Evolutionary conservation across 805 yeast species (phyloP).

Genomic region (Hemisphaericaspora nanyangensis): DNA sequence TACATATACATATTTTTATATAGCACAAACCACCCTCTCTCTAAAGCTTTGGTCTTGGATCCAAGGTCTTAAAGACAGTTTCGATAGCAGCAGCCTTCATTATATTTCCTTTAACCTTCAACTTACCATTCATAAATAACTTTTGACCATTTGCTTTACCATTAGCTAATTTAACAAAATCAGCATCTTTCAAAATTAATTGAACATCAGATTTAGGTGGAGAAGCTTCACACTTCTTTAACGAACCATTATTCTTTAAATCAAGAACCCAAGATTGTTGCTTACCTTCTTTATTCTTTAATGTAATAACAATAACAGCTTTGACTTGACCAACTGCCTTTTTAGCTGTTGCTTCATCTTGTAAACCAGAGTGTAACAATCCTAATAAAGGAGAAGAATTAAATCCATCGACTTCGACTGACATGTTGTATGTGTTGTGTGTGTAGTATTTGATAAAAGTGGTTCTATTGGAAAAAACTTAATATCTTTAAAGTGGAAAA

Average conservation of each 20-base stretch:
- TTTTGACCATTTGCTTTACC: constrained; percentile 85
- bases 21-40: too few relatives aligned
- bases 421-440: constrained; percentile 5
- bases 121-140: constrained; percentile 77
- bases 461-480: too few relatives aligned
- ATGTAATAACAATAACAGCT: constrained; percentile 61
- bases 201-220: constrained; percentile 59
- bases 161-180: constrained; percentile 63
- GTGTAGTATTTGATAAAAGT: too few relatives aligned
- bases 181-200: constrained; percentile 61
- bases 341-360: constrained; percentile 30
- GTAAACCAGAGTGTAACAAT: constrained; percentile 35
- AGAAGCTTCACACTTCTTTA: constrained; percentile 38
- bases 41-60: constrained; percentile 43
- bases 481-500: too few relatives aligned
- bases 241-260: constrained; percentile 54
- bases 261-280: constrained; percentile 65
- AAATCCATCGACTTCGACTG: constrained; percentile 35
- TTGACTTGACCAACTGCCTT: constrained; percentile 48
- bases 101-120: constrained; percentile 85
- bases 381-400: constrained; percentile 41
- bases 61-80: constrained; percentile 53
- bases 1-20: too few relatives aligned
- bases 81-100: constrained; percentile 84
- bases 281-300: constrained; percentile 59